Evolutionary conservation across 805 yeast species (phyloP).

Genomic region (Yamadazyma kitorensis): DNA sequence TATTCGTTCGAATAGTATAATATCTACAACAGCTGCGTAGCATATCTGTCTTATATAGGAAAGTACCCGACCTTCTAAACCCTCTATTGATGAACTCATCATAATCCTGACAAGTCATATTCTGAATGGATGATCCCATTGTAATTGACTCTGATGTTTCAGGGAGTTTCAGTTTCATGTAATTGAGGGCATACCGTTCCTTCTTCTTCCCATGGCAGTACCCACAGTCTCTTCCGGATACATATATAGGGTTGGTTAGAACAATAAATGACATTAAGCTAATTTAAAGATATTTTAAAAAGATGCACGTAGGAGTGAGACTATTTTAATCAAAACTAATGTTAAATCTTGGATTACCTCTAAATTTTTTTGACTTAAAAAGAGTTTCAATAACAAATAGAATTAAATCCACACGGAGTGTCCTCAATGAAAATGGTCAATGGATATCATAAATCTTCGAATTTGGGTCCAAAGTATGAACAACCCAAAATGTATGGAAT

Average conservation of each 20-base stretch:
- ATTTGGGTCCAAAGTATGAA: too few species aligned
- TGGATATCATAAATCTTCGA: too few species aligned
- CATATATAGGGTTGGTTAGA: conserved; percentile 44
- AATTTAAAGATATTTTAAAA: too few species aligned
- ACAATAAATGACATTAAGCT: conserved; percentile 17
- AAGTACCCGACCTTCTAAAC: conserved; percentile 74
- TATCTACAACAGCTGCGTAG: conserved; percentile 74
- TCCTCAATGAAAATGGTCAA: too few species aligned
- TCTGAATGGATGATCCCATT: conserved; percentile 40
- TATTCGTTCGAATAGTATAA: conserved; percentile 69
- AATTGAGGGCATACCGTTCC: conserved; percentile 36
- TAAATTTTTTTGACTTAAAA: too few species aligned
- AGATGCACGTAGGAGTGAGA: not conserved
- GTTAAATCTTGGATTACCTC: too few species aligned
- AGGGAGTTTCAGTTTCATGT: conserved; percentile 13
- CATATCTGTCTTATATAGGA: conserved; percentile 62
- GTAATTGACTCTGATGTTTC: conserved; percentile 20
- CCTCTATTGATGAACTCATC: conserved; percentile 69
- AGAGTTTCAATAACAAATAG: too few species aligned
- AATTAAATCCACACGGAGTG: too few species aligned
- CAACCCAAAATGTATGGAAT: too few species aligned
- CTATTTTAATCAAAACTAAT: too few species aligned
- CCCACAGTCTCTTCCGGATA: conserved; percentile 57
- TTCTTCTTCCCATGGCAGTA: conserved; percentile 59
- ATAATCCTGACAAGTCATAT: conserved; percentile 52